Evolutionary conservation across 148 eudicot genomes (phyloP), one percentile per base, ranked within the genome.

Genomic region (Nepenthes mirabilis): DNA sequence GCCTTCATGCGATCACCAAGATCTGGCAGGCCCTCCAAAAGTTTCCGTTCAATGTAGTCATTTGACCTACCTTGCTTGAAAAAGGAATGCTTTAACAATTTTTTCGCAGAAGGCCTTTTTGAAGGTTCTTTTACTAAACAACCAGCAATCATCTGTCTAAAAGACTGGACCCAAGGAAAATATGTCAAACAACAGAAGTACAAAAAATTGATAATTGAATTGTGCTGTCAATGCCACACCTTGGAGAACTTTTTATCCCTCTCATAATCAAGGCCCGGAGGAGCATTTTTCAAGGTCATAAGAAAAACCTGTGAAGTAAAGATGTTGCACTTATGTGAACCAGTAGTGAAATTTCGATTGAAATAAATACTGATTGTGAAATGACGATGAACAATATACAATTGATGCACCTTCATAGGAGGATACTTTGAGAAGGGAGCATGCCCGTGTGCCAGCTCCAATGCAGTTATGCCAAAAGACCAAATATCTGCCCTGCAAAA

Each of bases 111-210:
- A 33, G 99, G 99, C 62, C 99, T 83, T 69, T 89, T 93, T 58
- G 74, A 65, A 70, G 95, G 99, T 75, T 93, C 99, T 75, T 93
- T 93, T 6, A 93, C 99, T 71, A 93, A 78, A 73, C 99, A 93
- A 79, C 91, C 86, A 49, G 99, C 95, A 64, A 86, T 86, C 99
- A 93, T 89, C 77, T 93, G 91, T 77, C 82, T 93, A 73, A 93
- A 93, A 55, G 85, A 81, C 99, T 93, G 56, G 9, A 43, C 6
- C 50, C 37, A 45, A 13, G 56, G 66, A 66, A 66, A 6, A 33
- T 13, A 36, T 12, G 11, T 1, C 32, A 63, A 56, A 55, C 6
- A 33, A 47, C 34, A 61, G 23, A 23, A 23, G 23, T 23, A 23
- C 23, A 23, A 23, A 23, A 23, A 48, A 32, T 63, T 43, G 70